Percentiles rank a stretch among this genome's conserved stretches.
These are phyloP conservation scores for Xerocomus potaroensis DNA, from an alignment of 768 basidiomycete genomes.

Conservation along the genomic window DNA sequence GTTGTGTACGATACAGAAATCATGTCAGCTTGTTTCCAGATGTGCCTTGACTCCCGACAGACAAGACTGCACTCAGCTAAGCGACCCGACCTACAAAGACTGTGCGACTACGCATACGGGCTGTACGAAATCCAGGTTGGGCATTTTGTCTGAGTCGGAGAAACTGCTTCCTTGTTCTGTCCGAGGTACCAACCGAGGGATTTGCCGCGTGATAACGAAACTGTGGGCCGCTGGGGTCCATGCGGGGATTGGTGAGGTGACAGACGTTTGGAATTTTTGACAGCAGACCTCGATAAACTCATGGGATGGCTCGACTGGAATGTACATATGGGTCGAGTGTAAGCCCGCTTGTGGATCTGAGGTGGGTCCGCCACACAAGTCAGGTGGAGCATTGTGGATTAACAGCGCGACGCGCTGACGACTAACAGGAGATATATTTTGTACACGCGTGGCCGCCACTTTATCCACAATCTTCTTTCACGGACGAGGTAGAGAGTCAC, in stretches of 20 bases:
- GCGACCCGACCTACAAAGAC: not conserved
- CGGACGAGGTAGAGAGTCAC: too few relatives aligned
- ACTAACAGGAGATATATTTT: too few relatives aligned
- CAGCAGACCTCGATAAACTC: not conserved
- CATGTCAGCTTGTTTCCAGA: too few relatives aligned
- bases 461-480: too few relatives aligned
- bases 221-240: not conserved
- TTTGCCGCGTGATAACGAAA: not conserved
- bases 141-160: not conserved
- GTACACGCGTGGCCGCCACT: too few relatives aligned
- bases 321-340: not conserved
- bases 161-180: not conserved
- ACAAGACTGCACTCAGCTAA: not conserved
- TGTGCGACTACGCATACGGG: not conserved
- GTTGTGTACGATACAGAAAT: too few relatives aligned
- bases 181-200: not conserved
- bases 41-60: too few relatives aligned
- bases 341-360: not conserved
- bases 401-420: too few relatives aligned
- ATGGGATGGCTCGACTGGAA: not conserved
- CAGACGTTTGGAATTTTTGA: not conserved
- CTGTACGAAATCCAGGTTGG: not conserved
- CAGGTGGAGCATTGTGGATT: not conserved
- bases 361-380: not conserved
- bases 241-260: not conserved